phyloP scores from a whole-genome alignment of 371 early-diverging fungal genomes.

The Apophysomyces ossiformis region DNA sequence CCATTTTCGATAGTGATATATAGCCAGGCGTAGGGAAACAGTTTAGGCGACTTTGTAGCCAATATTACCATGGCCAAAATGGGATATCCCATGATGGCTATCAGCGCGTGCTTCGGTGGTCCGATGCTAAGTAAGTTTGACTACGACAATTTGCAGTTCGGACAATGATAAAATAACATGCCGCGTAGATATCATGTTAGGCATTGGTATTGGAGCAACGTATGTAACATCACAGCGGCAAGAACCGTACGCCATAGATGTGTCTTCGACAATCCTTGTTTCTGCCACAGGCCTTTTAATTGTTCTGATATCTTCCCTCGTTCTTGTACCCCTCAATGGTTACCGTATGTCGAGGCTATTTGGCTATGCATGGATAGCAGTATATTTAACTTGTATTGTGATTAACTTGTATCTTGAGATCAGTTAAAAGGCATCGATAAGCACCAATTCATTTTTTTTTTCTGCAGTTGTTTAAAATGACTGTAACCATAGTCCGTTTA shows the following conservation, averaged over 20 bases:
- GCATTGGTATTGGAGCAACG: conserved; percentile 73
- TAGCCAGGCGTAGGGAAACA: conserved; percentile 68
- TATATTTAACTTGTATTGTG: conserved; percentile 57
- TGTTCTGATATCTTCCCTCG: conserved; percentile 46
- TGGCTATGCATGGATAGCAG: conserved; percentile 56
- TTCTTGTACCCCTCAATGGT: conserved; percentile 58
- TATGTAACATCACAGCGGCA: conserved; percentile 55
- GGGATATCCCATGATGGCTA: conserved; percentile 86
- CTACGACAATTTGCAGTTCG: neutral
- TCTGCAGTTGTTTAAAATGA: neutral
- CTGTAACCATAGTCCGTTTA: no score
- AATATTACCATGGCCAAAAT: conserved; percentile 82
- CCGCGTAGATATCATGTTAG: conserved; percentile 70
- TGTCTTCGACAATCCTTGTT: conserved; percentile 60
- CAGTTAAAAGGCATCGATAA: conserved; percentile 3
- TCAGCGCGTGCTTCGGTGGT: conserved; percentile 86
- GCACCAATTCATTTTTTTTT: neutral
- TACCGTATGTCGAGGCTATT: conserved; percentile 55
- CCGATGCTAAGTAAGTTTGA: conserved; percentile 74
- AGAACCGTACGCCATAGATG: conserved; percentile 48
- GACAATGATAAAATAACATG: neutral
- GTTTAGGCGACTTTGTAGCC: conserved; percentile 83
- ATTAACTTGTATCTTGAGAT: conserved; percentile 60
- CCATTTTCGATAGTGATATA: neutral
- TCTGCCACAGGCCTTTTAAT: conserved; percentile 55